Conservation (phyloP, 257 asterid genomes). For the Nicotiana undulata region DNA sequence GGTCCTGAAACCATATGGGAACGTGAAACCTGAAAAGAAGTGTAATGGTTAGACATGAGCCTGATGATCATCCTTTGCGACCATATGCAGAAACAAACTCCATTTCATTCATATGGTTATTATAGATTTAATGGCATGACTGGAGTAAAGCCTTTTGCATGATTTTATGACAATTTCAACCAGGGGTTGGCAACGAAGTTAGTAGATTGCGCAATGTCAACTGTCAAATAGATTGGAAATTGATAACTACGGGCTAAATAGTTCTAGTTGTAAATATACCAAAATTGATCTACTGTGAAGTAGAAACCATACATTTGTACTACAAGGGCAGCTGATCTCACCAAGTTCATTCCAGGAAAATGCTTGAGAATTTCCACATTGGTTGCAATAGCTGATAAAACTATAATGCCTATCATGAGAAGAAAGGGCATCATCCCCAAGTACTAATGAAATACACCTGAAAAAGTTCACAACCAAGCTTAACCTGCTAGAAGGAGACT, state of each 20-base stretch:
- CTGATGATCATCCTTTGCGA: not conserved
- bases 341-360: conserved; percentile 69
- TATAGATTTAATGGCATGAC: not conserved
- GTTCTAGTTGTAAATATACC: not conserved
- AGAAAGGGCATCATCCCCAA: conserved; percentile 9
- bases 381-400: conserved; percentile 72
- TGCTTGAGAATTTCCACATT: conserved; percentile 62
- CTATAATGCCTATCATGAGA: conserved; percentile 46
- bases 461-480: not conserved
- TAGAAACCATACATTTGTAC: conserved; percentile 32
- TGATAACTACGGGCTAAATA: not conserved
- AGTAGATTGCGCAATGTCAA: not conserved
- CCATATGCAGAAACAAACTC: not conserved
- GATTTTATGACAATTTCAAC: not conserved
- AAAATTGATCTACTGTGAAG: not conserved
- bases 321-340: conserved; percentile 59
- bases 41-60: not conserved
- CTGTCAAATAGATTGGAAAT: not conserved
- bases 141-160: not conserved
- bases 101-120: not conserved
- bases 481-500: conserved; percentile 54
- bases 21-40: conserved; percentile 45
- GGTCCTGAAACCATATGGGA: conserved; percentile 89
- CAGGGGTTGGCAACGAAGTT: not conserved
- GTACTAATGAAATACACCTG: not conserved